Base-by-base conservation (phyloP, 176 grass and related monocot species). In the Themeda triandra region DNA sequence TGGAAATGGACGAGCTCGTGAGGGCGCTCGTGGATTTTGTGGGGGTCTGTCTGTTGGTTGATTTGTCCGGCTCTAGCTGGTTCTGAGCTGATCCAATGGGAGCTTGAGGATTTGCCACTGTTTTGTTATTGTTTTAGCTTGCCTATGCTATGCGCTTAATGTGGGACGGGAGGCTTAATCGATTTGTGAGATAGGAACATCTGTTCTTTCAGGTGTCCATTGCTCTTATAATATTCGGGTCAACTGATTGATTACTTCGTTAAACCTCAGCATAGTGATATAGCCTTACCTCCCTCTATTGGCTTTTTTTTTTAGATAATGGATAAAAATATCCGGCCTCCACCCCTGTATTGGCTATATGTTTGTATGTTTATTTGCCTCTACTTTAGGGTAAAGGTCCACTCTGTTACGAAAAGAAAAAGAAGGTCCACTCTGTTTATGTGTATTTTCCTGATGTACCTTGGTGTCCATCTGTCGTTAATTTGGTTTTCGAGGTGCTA, bases 51-150 rank as follows among this genome's bases (percentile, higher is more conserved):
- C 49, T 80, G 56, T 21, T 48, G 78, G 64, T 76, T 42, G 54
- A 66, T 86, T 82, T 35, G 25, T 21, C 17, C 13, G 68, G 60
- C 69, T 87, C 80, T 90, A 79, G 30, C 63, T 83, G 40, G n/a
- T 11, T 3, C n/a, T 13, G 46, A 8, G 48, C 59, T 86, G 29
- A 45, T 83, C 74, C 74, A 10, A 44, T 60, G 30, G 5, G 28
- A 13, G 24, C 25, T 48, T 12, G 27, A 17, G 15, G 37, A 29
- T 77, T 71, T 73, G 54, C 13, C 33, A 14, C 0, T 71, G 30
- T 53, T 85, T 13, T 48, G 5, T 37, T 8, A 75, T 74, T 17
- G 11, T 42, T 9, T 79, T 4, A 9, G 23, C 8, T 41, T 28
- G 9, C 46, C 80, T 84, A 11, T 7, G 32, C 64, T 58, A n/a